Evolutionary conservation across 768 basidiomycete species (phyloP).

Genomic region (Coprinopsis marcescibilis): DNA sequence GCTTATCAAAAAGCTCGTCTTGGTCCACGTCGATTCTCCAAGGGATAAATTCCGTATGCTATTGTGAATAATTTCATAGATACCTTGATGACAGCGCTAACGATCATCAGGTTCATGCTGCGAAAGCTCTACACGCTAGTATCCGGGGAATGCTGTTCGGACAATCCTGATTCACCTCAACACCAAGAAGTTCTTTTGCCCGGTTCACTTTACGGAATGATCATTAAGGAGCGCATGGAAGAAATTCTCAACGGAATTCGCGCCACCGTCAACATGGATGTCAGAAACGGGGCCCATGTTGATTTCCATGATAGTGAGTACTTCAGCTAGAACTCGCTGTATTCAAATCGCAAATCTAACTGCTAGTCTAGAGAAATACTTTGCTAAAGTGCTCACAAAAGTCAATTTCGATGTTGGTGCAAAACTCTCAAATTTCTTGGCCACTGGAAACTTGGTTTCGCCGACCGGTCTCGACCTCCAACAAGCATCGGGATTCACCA

Average conservation of each 20-base stretch:
- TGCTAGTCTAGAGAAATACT: slow-evolving; percentile 55
- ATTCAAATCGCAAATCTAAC: neutral
- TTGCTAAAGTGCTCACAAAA: slow-evolving; percentile 65
- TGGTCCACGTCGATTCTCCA: slow-evolving; percentile 83
- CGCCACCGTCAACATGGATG: slow-evolving; percentile 62
- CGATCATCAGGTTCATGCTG: slow-evolving; percentile 78
- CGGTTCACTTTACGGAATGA: slow-evolving; percentile 90
- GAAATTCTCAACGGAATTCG: slow-evolving; percentile 77
- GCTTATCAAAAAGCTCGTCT: slow-evolving; percentile 77
- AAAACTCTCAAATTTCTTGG: slow-evolving; percentile 89
- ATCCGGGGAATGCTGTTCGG: slow-evolving; percentile 82
- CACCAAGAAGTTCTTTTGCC: slow-evolving; percentile 97
- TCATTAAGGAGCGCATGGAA: slow-evolving; percentile 95
- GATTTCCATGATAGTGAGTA: slow-evolving; percentile 85
- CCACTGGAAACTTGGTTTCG: slow-evolving; percentile 93
- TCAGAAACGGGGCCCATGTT: slow-evolving; percentile 70
- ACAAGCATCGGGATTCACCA: slow-evolving; percentile 97
- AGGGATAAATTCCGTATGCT: slow-evolving; percentile 95
- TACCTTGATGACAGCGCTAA: slow-evolving; percentile 2
- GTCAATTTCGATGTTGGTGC: slow-evolving; percentile 91
- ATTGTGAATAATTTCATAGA: slow-evolving; percentile 52
- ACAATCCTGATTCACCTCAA: slow-evolving; percentile 98
- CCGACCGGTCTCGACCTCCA: slow-evolving; percentile 95
- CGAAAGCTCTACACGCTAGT: slow-evolving; percentile 91
- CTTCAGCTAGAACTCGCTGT: slow-evolving; percentile 3